Conservation (phyloP, 2,329 filamentous ascomycete genomes). For the Macrophomina pseudophaseolina region DNA sequence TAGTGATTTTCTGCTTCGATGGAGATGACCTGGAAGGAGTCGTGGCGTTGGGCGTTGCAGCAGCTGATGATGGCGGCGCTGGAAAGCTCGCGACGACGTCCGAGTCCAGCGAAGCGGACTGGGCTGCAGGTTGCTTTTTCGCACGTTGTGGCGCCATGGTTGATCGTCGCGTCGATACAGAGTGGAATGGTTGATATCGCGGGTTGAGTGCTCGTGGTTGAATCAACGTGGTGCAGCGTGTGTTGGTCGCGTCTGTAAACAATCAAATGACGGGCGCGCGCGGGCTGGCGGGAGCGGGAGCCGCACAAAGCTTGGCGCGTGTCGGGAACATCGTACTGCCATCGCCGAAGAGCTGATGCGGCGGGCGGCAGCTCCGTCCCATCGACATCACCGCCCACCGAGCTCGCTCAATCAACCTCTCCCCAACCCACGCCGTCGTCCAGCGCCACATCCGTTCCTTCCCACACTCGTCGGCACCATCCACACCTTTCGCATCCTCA, state of each 20-base stretch:
- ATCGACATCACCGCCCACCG: constrained; percentile 22
- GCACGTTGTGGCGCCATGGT: constrained; percentile 20
- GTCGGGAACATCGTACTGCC: constrained; percentile 19
- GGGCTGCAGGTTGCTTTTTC: constrained; percentile 17
- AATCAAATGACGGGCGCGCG: constrained; percentile 2
- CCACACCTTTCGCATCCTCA: neutral
- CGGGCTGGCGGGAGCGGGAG: constrained; percentile 7
- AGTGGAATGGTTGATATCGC: neutral
- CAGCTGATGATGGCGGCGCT: constrained; percentile 29
- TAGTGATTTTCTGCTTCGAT: constrained; percentile 28
- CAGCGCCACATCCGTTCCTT: neutral
- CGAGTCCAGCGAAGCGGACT: neutral
- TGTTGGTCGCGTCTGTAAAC: constrained; percentile 23
- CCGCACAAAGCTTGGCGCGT: constrained; percentile 19
- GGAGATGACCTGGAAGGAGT: constrained; percentile 31
- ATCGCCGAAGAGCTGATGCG: constrained; percentile 11
- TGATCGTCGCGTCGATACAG: neutral
- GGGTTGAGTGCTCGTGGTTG: neutral
- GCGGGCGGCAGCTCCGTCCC: neutral
- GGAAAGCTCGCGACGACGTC: constrained; percentile 15
- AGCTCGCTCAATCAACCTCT: constrained; percentile 9
- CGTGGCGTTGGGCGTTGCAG: constrained; percentile 24
- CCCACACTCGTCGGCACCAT: neutral
- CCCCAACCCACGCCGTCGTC: neutral
- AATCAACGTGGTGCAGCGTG: neutral